A percentile compares a stretch with the other conserved stretches of the same genome.
These are phyloP conservation scores for Eucalyptus camaldulensis DNA, from an alignment of 345 rosid species.

Conservation along the genomic window DNA sequence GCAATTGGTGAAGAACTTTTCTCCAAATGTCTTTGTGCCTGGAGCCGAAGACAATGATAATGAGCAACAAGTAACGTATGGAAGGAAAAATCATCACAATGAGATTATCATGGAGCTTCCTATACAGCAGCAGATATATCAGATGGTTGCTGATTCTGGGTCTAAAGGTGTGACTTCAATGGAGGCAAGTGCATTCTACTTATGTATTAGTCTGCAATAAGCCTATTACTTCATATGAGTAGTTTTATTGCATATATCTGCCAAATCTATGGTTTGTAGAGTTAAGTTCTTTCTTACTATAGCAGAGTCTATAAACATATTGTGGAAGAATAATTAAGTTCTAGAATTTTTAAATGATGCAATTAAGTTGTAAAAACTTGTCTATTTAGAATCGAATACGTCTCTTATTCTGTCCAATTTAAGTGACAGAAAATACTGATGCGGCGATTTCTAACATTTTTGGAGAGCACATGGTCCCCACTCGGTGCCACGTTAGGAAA, in stretches of 20 bases:
- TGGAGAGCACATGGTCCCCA: neutral
- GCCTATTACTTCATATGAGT: neutral
- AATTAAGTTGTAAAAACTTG: neutral
- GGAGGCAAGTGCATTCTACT: slow-evolving; percentile 30
- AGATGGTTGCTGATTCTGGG: slow-evolving; percentile 67
- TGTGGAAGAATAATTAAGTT: neutral
- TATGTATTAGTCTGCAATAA: neutral
- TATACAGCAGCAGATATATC: slow-evolving; percentile 66
- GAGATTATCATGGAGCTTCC: slow-evolving; percentile 76
- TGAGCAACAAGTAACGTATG: slow-evolving; percentile 16
- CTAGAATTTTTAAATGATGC: neutral
- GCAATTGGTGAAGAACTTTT: slow-evolving; percentile 39
- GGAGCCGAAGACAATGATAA: slow-evolving; percentile 18
- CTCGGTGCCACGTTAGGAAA: neutral
- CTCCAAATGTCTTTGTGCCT: slow-evolving; percentile 7
- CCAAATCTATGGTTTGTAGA: neutral
- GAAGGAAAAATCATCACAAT: slow-evolving; percentile 36
- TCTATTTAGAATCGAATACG: neutral
- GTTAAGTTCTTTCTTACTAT: neutral
- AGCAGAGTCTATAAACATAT: neutral
- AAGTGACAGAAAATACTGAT: neutral
- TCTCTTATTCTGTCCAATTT: neutral
- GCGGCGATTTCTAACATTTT: neutral
- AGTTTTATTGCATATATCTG: neutral
- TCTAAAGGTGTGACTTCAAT: slow-evolving; percentile 48